A percentile compares a stretch with the other conserved stretches of the same genome.
Conservation (phyloP, 257 asterid genomes). For the Marsdenia floribunda region DNA sequence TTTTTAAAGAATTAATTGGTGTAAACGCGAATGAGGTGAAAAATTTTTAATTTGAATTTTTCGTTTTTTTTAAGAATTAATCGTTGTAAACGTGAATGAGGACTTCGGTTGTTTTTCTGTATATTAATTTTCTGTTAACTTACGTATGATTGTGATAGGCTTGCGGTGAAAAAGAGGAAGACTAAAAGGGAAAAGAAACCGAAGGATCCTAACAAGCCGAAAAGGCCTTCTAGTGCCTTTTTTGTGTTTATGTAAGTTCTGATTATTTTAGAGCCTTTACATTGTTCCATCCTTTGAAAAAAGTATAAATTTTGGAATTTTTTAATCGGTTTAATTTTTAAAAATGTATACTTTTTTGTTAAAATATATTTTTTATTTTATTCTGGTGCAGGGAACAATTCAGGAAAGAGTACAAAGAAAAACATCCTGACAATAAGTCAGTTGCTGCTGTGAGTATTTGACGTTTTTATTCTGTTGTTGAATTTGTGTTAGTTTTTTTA, state of each 20-base stretch:
- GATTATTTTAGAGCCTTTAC: neutral
- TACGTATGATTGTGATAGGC: conserved; percentile 29
- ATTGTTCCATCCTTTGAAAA: neutral
- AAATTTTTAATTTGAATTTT: no score
- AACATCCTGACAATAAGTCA: conserved; percentile 56
- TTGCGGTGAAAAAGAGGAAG: conserved; percentile 45
- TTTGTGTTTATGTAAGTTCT: conserved; percentile 56
- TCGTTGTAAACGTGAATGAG: neutral
- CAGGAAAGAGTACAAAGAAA: conserved; percentile 52
- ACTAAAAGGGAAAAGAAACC: conserved; percentile 46
- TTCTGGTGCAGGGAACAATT: conserved; percentile 50
- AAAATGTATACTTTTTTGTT: neutral
- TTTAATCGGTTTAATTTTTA: neutral
- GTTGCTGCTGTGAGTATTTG: conserved; percentile 56
- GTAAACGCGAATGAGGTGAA: no score
- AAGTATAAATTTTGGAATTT: neutral
- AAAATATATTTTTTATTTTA: neutral
- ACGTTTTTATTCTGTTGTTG: neutral
- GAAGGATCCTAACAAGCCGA: conserved; percentile 75
- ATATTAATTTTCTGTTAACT: neutral
- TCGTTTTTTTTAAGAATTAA: no score
- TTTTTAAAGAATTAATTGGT: no score
- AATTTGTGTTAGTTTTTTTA: neutral
- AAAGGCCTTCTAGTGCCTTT: conserved; percentile 68
- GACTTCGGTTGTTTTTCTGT: neutral